Evolutionary conservation across 148 eudicot species (phyloP).

Genomic region (Amaranthus palmeri): DNA sequence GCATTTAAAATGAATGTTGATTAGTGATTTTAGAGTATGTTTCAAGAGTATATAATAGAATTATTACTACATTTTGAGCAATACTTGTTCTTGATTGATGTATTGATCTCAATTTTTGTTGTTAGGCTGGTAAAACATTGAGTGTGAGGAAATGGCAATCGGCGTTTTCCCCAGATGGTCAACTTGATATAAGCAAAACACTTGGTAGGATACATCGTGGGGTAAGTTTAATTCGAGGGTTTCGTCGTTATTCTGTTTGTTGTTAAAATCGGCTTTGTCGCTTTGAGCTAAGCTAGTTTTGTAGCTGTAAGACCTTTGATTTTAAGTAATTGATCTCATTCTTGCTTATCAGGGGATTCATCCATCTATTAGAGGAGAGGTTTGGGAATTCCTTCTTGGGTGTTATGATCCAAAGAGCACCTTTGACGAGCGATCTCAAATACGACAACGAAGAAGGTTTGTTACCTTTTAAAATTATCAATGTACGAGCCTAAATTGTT

Average conservation of each 20-base stretch:
- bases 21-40: background rate
- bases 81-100: background rate
- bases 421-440: slow-evolving; percentile 72
- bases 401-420: slow-evolving; percentile 92
- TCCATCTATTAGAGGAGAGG: slow-evolving; percentile 97
- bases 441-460: slow-evolving; percentile 78
- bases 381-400: slow-evolving; percentile 97
- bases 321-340: background rate
- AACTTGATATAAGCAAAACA: slow-evolving; percentile 84
- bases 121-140: slow-evolving; percentile 82
- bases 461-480: too few species aligned
- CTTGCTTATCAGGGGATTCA: slow-evolving; percentile 71
- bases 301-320: background rate
- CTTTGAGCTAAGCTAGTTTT: background rate
- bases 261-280: background rate
- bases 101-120: background rate
- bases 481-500: background rate
- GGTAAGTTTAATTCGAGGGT: slow-evolving; percentile 40
- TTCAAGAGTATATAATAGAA: background rate
- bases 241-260: background rate
- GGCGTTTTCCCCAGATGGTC: slow-evolving; percentile 78
- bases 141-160: slow-evolving; percentile 89
- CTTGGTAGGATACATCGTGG: slow-evolving; percentile 85
- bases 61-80: background rate
- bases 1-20: background rate